Percentiles rank a stretch among this genome's conserved stretches.
phyloP scores from a whole-genome alignment of 257 asterid species.

The Solanum chmielewskii region DNA sequence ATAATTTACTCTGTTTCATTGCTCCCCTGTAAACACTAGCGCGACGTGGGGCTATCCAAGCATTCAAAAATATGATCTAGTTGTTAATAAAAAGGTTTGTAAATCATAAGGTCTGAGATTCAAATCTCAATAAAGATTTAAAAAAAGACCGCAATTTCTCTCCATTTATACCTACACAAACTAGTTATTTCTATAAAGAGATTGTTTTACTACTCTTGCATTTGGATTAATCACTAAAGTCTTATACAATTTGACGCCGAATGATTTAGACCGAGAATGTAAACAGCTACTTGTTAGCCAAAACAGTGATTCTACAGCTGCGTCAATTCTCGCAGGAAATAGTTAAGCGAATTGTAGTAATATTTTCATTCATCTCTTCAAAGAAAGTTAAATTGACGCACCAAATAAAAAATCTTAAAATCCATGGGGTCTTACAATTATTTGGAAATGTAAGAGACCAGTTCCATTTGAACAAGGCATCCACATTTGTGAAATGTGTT shows the following conservation, averaged over 20 bases:
- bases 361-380: background rate
- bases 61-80: no score
- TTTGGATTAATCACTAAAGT: background rate
- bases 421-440: background rate
- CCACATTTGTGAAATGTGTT: background rate
- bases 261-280: background rate
- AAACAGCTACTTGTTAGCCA: background rate
- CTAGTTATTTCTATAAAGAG: background rate
- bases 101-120: background rate
- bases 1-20: background rate
- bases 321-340: background rate
- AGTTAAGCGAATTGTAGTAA: background rate
- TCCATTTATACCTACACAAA: background rate
- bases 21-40: background rate
- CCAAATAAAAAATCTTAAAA: background rate
- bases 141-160: no score
- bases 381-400: background rate
- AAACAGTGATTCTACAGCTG: background rate
- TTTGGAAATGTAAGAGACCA: background rate
- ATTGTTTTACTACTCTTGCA: background rate
- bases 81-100: no score
- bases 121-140: background rate
- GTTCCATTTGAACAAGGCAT: background rate
- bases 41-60: no score
- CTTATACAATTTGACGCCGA: background rate